Evolutionary conservation across 352 stramenopile genomes (phyloP), one percentile per base, ranked within the genome.

Genomic region (Salisapilia sapeloensis): DNA sequence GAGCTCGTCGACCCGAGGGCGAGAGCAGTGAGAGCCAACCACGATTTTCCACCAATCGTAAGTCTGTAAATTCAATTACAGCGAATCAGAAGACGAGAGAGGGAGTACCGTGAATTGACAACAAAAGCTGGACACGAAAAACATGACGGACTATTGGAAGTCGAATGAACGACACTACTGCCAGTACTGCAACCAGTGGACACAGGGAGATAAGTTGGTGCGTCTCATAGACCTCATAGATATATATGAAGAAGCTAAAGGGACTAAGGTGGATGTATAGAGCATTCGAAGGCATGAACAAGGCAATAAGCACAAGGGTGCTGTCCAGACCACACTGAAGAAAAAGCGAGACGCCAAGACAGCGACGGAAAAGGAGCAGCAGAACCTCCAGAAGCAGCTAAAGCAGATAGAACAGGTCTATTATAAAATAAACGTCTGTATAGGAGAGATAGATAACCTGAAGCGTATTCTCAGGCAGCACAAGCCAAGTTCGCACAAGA

Each of bases 111-210:
- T n/a, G n/a, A n/a, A n/a, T n/a, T n/a, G n/a, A n/a, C n/a, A n/a
- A n/a, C n/a, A n/a, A n/a, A n/a, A n/a, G n/a, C n/a, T n/a, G n/a
- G n/a, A n/a, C n/a, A 27, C 5, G 6, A 6, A 3, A 15, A 35
- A 25, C 7, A 85, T 85, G 70, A 47, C 47, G 41, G 70, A 78
- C 53, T 72, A 76, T 32, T 72, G 62, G 60, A 55, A 60, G 44
- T 79, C 62, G 2, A 48, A 48, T 14, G 63, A 86, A 53, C 57
- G 63, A 24, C 65, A 91, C 38, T 82, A 74, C 44, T 91, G 76
- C 70, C 79, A 80, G 54, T 83, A 66, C 39, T 91, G 76, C 70
- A 89, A 91, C 76, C 63, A 58, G 32, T 91, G 76, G 76, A 80
- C 80, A 53, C 72, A 80, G 25, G 56, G 57, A 17, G 76, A 91